phyloP scores from a whole-genome alignment of 2,329 filamentous ascomycete species.

The Nemania bipapillata region DNA sequence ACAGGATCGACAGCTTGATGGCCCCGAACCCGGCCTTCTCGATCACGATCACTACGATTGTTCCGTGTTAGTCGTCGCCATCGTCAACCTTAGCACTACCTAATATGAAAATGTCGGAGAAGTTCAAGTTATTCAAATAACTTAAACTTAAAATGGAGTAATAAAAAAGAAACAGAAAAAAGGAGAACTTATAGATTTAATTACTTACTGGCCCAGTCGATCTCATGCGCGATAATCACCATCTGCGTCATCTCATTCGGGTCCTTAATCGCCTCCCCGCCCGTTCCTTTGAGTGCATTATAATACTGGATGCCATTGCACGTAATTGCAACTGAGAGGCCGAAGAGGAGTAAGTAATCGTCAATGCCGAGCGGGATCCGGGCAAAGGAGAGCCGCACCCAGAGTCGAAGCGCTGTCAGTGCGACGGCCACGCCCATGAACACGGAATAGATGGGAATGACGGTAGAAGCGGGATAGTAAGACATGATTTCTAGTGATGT shows the following conservation, averaged over 20 bases:
- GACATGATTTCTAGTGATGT: slow-evolving; percentile 19
- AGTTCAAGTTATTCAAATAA: no score
- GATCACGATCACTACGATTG: slow-evolving; percentile 31
- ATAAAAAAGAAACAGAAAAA: not conserved
- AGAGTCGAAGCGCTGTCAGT: slow-evolving; percentile 33
- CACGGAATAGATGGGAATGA: slow-evolving; percentile 37
- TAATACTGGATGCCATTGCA: slow-evolving; percentile 38
- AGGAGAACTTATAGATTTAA: not conserved
- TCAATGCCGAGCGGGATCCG: slow-evolving; percentile 27
- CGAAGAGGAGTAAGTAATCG: slow-evolving; percentile 31
- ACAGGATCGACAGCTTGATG: slow-evolving; percentile 35
- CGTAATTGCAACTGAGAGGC: slow-evolving; percentile 26
- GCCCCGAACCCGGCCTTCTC: slow-evolving; percentile 54
- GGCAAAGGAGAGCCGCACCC: slow-evolving; percentile 33
- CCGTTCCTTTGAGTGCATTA: slow-evolving; percentile 34
- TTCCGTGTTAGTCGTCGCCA: not conserved
- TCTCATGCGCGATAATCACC: slow-evolving; percentile 31
- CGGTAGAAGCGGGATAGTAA: slow-evolving; percentile 34
- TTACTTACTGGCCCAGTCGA: slow-evolving; percentile 35
- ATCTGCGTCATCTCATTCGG: slow-evolving; percentile 22
- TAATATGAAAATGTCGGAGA: no score
- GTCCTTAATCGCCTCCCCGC: slow-evolving; percentile 35
- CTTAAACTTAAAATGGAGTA: not conserved
- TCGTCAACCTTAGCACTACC: not conserved
- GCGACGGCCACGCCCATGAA: slow-evolving; percentile 34